phyloP scores from a whole-genome alignment of 176 grass and related monocot species.

The Dactylis glomerata region DNA sequence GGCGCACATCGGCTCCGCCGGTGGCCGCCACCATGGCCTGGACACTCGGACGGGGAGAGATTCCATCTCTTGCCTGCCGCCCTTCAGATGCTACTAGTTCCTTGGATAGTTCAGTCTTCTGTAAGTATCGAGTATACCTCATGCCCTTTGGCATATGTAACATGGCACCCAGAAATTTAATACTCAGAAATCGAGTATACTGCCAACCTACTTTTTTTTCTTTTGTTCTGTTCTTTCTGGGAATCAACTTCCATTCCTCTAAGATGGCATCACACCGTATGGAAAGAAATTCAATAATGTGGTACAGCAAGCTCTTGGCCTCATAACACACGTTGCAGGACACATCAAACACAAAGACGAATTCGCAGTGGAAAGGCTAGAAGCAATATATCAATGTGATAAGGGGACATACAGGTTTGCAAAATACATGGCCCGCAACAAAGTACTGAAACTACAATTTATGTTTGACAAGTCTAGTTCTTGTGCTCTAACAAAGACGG shows the following conservation, averaged over 20 bases:
- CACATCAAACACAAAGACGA: not conserved
- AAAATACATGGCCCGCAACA: not conserved
- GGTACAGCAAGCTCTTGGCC: not conserved
- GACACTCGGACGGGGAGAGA: conserved; percentile 43
- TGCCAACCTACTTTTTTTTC: not conserved
- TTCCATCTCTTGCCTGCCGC: conserved; percentile 4
- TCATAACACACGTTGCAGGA: not conserved
- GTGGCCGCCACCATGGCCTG: conserved; percentile 19
- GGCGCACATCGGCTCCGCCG: not conserved
- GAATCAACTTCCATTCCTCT: not conserved
- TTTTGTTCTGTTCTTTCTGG: not conserved
- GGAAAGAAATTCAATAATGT: not conserved
- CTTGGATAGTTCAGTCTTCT: not conserved
- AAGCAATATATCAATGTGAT: not conserved
- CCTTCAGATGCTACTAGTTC: not conserved
- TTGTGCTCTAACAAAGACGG: not conserved
- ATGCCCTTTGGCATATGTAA: not conserved
- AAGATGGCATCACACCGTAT: not conserved
- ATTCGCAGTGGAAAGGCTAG: not conserved
- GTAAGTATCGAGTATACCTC: not conserved
- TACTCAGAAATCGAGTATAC: not conserved
- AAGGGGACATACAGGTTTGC: not conserved
- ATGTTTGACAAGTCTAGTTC: not conserved
- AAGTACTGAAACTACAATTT: not conserved
- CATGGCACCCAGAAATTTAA: not conserved